Conservation (phyloP, 495 filamentous ascomycete genomes). For the Umbilicaria muhlenbergii region DNA sequence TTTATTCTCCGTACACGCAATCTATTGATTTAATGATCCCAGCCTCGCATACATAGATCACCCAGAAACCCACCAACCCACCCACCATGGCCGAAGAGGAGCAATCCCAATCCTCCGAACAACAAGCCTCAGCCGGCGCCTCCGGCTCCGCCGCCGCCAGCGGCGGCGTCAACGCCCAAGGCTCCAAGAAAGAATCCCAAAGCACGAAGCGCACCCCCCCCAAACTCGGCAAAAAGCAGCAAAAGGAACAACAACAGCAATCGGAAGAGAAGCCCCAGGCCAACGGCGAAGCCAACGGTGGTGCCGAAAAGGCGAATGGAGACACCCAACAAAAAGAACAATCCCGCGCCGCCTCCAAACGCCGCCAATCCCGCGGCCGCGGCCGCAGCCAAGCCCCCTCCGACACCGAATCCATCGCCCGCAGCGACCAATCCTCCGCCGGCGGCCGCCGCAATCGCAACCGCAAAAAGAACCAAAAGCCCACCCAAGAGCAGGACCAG, state of each 20-base stretch:
- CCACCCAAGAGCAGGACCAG: conserved; percentile 21
- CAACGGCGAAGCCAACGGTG: conserved; percentile 15
- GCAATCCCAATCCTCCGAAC: conserved; percentile 7
- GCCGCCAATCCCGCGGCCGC: conserved; percentile 14
- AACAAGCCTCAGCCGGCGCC: conserved; percentile 12
- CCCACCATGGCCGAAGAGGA: conserved; percentile 10
- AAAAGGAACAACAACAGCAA: conserved; percentile 9
- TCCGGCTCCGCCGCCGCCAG: conserved; percentile 13
- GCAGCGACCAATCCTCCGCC: conserved; percentile 5
- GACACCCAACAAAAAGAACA: conserved; percentile 6
- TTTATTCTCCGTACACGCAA: not conserved
- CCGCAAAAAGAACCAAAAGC: conserved; percentile 20
- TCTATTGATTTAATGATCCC: not conserved
- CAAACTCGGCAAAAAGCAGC: conserved; percentile 11
- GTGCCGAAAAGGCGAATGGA: not conserved
- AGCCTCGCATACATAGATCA: conserved; percentile 1
- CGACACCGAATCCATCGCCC: conserved; percentile 11
- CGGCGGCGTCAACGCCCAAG: conserved; percentile 8
- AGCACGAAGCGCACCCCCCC: conserved; percentile 10
- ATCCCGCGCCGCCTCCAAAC: conserved; percentile 2
- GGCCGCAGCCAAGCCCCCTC: conserved; percentile 8
- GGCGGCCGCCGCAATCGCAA: conserved; percentile 8
- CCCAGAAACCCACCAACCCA: conserved; percentile 1
- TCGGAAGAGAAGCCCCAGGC: conserved; percentile 7
- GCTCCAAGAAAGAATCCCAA: conserved; percentile 12